These are phyloP conservation scores for Rutstroemia sydowiana DNA, from an alignment of 2,329 filamentous ascomycete genomes.

Conservation along the genomic window DNA sequence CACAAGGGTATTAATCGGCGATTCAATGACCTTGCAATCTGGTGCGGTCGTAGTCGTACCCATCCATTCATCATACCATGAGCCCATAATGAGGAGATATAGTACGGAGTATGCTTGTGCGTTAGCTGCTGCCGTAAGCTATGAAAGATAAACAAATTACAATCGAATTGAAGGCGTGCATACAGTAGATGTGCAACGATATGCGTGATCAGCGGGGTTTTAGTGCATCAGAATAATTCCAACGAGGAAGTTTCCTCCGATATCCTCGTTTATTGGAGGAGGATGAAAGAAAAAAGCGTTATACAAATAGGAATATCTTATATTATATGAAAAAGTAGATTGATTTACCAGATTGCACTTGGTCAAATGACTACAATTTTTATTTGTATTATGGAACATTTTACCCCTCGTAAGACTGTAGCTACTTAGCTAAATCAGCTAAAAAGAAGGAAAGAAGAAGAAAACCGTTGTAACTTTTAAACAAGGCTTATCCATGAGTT, in stretches of 20 bases:
- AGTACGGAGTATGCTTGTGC: background rate
- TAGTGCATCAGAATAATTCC: conserved; percentile 1
- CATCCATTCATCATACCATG: too few species aligned
- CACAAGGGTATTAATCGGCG: conserved; percentile 6
- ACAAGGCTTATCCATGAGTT: conserved; percentile 9
- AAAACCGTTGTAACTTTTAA: conserved; percentile 9
- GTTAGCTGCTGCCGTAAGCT: background rate
- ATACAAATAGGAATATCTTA: too few species aligned
- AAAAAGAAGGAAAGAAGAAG: background rate
- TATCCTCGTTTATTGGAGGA: background rate
- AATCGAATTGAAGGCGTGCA: too few species aligned
- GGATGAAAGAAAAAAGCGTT: too few species aligned
- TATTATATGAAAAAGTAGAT: too few species aligned
- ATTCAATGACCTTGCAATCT: background rate
- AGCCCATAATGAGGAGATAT: background rate
- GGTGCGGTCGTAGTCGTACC: too few species aligned
- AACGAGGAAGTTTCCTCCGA: conserved; percentile 4
- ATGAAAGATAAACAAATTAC: background rate
- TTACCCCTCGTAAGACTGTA: too few species aligned
- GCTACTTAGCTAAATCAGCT: background rate
- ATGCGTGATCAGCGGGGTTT: conserved; percentile 3
- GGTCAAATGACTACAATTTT: too few species aligned
- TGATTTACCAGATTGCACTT: too few species aligned
- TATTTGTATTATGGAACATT: too few species aligned
- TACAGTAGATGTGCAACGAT: conserved; percentile 3